Evolutionary conservation across 2,329 filamentous ascomycete species (phyloP).

Genomic region (Westerdykella aurantiaca): DNA sequence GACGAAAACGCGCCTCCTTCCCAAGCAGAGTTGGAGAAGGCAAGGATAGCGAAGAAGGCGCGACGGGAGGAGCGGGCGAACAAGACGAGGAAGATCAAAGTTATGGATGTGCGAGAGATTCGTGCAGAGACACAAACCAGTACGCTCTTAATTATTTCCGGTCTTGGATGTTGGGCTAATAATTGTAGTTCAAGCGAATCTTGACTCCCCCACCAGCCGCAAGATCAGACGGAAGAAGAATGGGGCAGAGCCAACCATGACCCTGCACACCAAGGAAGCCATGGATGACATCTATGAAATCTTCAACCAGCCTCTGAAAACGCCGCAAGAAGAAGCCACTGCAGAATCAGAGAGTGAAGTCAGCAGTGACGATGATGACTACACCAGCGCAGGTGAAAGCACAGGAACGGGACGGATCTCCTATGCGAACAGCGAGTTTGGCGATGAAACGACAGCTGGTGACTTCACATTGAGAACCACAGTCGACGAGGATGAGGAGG

Average conservation of each 20-base stretch:
- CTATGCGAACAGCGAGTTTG: slow-evolving; percentile 57
- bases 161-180: slow-evolving; percentile 11
- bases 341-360: slow-evolving; percentile 58
- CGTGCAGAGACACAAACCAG: slow-evolving; percentile 86
- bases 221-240: slow-evolving; percentile 74
- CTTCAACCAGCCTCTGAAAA: slow-evolving; percentile 77
- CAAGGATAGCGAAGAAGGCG: slow-evolving; percentile 46
- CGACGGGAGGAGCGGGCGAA: slow-evolving; percentile 47
- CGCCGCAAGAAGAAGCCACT: slow-evolving; percentile 39
- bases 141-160: slow-evolving; percentile 44
- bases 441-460: slow-evolving; percentile 51
- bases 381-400: slow-evolving; percentile 81
- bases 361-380: slow-evolving; percentile 69
- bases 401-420: slow-evolving; percentile 70
- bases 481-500: slow-evolving; percentile 22
- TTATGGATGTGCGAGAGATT: slow-evolving; percentile 60
- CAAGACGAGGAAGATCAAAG: slow-evolving; percentile 57
- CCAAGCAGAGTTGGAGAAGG: slow-evolving; percentile 52
- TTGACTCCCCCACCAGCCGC: slow-evolving; percentile 80
- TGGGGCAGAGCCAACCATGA: slow-evolving; percentile 87
- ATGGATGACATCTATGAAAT: slow-evolving; percentile 97
- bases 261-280: slow-evolving; percentile 86
- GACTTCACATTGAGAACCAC: slow-evolving; percentile 45
- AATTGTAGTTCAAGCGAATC: slow-evolving; percentile 74
- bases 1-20: slow-evolving; percentile 45